Conservation (phyloP, 2,329 filamentous ascomycete species). For the Aspergillus quadricinctus region DNA sequence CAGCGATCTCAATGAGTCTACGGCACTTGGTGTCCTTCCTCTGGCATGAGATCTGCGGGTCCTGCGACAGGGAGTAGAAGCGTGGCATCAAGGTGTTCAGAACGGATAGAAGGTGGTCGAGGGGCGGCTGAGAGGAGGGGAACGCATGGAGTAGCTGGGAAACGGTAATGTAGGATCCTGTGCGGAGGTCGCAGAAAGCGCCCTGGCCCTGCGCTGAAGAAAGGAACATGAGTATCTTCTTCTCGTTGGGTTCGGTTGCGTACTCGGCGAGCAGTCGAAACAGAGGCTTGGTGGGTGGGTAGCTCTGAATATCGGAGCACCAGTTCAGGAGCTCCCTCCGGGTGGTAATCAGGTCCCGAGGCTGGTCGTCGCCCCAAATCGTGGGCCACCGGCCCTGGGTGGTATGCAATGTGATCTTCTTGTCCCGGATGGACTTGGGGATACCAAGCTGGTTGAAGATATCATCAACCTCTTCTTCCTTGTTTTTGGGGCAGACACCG, state of each 20-base stretch:
- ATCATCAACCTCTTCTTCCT: conserved; percentile 70
- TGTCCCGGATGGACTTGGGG: conserved; percentile 77
- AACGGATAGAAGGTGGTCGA: conserved; percentile 74
- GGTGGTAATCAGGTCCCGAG: conserved; percentile 83
- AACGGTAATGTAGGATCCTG: conserved; percentile 78
- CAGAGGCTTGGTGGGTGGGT: conserved; percentile 82
- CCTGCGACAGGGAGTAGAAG: conserved; percentile 97
- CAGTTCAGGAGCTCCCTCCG: conserved; percentile 88
- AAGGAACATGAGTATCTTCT: conserved; percentile 81
- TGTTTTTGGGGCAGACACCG: conserved; percentile 86
- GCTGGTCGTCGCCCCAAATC: conserved; percentile 88
- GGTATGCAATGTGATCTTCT: conserved; percentile 74
- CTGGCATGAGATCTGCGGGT: conserved; percentile 75
- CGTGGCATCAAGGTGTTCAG: conserved; percentile 91
- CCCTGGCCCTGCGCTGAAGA: conserved; percentile 87
- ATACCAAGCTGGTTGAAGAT: conserved; percentile 77
- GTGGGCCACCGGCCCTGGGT: conserved; percentile 87
- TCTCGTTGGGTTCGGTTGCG: conserved; percentile 73
- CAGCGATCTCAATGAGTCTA: conserved; percentile 90
- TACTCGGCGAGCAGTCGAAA: conserved; percentile 83
- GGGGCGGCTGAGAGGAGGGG: conserved; percentile 81
- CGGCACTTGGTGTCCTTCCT: conserved; percentile 66
- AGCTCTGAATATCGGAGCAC: conserved; percentile 91
- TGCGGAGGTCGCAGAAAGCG: conserved; percentile 89
- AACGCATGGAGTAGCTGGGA: conserved; percentile 86